Evolutionary conservation across 495 filamentous ascomycete genomes (phyloP), one percentile per base, ranked within the genome.

Genomic region (Aspergillus biplanus): DNA sequence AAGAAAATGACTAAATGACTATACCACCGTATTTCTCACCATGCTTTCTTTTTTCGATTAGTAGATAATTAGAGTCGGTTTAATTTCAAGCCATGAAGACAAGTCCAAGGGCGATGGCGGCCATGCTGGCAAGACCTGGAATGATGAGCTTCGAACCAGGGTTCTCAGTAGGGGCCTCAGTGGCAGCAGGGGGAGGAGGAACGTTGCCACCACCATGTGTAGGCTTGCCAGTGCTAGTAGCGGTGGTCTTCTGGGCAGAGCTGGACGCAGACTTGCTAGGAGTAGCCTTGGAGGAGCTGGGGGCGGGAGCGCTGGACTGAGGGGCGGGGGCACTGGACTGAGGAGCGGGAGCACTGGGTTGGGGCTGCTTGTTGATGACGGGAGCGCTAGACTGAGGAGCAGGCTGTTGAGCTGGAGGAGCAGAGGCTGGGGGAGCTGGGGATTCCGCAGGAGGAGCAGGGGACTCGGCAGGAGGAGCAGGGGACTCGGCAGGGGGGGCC

Each of bases 61-160:
- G 21, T 27, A 27, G 21, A 50, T 50, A 11, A 50, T 50, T 50
- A 50, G 27, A 1, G 47, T 50, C 18, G 35, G 27, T 27, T 46
- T 33, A 42, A 46, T 46, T 32, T 60, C 59, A 69, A 34, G 64
- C 64, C 49, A 70, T 4, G 48, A 63, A 37, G 32, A 70, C n/a
- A 59, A 70, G 49, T 0, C 62, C 68, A 34, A 70, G 21, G 61
- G 61, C 69, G 56, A 75, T 44, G 54, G 70, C 64, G 42, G 71
- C 74, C n/a, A 75, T 47, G 21, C 64, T 60, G 64, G 69, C 69
- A 65, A 74, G 57, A 48, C 66, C 66, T 39, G 74, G 71, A 39
- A 73, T 54, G 27, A 68, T 50, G 47, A 76, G 49, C 66, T 70
- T 78, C 16, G 68, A 59, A n/a, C 74, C 74, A 6, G 70, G 70